phyloP scores from a whole-genome alignment of 2,329 filamentous ascomycete genomes.

The Penicillium sclerotigenum region DNA sequence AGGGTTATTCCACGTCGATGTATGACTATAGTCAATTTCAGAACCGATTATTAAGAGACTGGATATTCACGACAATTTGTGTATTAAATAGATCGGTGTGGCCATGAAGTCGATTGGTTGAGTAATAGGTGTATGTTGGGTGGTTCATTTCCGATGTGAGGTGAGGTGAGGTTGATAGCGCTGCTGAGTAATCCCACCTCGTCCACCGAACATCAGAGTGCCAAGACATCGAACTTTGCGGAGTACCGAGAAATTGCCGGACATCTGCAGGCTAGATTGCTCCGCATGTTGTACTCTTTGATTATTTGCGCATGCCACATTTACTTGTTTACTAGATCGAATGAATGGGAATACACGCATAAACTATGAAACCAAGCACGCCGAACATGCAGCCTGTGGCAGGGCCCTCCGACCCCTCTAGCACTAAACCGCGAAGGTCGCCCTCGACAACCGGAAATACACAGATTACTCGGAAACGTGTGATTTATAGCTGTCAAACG shows the following conservation, averaged over 20 bases:
- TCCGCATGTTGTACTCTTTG: not conserved
- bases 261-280: not conserved
- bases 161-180: not conserved
- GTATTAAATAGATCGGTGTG: not conserved
- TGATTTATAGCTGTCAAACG: slow-evolving; percentile 48
- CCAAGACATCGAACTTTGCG: not conserved
- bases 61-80: not conserved
- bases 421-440: not conserved
- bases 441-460: not conserved
- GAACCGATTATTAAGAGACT: not conserved
- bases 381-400: not conserved
- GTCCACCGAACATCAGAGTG: not conserved
- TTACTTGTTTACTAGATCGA: not conserved
- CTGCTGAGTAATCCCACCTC: not conserved
- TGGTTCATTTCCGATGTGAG: no score
- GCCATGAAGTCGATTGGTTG: not conserved
- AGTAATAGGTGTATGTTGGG: not conserved
- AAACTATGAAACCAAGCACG: not conserved
- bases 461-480: slow-evolving; percentile 48
- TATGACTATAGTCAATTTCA: accelerated
- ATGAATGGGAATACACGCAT: not conserved
- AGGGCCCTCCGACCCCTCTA: not conserved
- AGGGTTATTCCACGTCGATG: not conserved
- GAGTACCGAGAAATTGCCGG: not conserved
- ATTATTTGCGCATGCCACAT: not conserved